Conservation (phyloP, 495 filamentous ascomycete species). For the Hypoxylon cercidicola region DNA sequence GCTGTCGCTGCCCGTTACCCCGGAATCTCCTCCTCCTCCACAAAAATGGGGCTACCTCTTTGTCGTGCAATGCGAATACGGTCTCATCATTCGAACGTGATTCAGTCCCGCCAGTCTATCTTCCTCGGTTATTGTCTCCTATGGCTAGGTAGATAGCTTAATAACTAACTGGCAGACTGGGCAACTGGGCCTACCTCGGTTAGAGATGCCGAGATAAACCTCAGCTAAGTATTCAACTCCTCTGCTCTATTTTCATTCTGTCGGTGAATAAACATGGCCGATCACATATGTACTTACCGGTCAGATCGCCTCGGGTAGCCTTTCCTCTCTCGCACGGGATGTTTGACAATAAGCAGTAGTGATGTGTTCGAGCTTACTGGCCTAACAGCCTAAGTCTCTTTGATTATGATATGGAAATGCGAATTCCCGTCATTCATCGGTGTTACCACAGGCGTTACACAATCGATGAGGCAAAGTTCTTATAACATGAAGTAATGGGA, state of each 20-base stretch:
- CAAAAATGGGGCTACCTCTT: conserved; percentile 21
- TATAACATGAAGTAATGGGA: no score
- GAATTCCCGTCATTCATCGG: conserved; percentile 9
- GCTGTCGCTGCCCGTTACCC: conserved; percentile 37
- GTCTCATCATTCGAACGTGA: conserved; percentile 23
- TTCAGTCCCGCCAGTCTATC: conserved; percentile 11
- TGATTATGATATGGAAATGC: neutral
- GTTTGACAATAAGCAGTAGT: conserved; percentile 14
- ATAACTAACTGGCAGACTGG: no score
- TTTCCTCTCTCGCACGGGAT: neutral
- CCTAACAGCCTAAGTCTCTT: no score
- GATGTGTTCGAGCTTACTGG: conserved; percentile 5
- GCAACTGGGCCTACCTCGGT: neutral
- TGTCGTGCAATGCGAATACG: conserved; percentile 28
- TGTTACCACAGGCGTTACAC: conserved; percentile 4
- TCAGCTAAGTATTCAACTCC: neutral
- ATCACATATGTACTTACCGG: conserved; percentile 10
- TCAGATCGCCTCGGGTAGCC: conserved; percentile 24
- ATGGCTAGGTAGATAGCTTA: no score
- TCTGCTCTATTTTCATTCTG: no score
- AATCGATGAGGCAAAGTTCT: neutral
- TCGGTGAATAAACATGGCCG: neutral
- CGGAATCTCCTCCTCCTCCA: conserved; percentile 35
- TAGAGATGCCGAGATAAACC: conserved; percentile 13
- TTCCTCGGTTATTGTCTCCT: conserved; percentile 25